Conservation (phyloP, 2,329 filamentous ascomycete genomes). For the Xylaria sp. region DNA sequence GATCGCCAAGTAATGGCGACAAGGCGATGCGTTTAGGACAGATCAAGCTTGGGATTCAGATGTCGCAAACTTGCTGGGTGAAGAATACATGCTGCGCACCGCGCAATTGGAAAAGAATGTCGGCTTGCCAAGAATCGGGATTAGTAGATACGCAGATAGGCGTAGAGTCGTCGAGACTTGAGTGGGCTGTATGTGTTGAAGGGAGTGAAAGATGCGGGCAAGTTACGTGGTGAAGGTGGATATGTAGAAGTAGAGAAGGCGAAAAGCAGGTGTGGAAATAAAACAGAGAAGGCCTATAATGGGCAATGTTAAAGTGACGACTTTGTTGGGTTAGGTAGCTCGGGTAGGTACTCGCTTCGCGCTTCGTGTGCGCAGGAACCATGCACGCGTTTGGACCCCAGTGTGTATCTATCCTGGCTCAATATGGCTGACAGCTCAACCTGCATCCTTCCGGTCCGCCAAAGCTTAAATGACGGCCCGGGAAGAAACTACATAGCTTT, state of each 20-base stretch:
- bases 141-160: not conserved
- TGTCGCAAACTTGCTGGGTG: constrained; percentile 3
- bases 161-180: not conserved
- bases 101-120: not conserved
- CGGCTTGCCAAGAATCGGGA: not conserved
- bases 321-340: not conserved
- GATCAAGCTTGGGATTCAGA: constrained; percentile 20
- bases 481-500: not conserved
- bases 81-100: constrained; percentile 15
- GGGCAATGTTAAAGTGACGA: not conserved
- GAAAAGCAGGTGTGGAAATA: not conserved
- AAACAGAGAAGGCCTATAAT: not conserved
- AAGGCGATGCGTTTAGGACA: not conserved
- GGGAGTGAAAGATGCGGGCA: not conserved
- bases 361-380: not conserved
- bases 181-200: not conserved
- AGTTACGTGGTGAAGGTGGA: not conserved
- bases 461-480: too few relatives aligned
- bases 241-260: not conserved
- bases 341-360: not conserved
- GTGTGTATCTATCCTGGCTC: not conserved
- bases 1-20: not conserved
- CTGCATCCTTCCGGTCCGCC: too few relatives aligned
- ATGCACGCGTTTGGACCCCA: not conserved
- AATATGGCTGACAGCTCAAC: not conserved